Conservation (phyloP, 2,329 filamentous ascomycete species). For the Exophiala sideris region DNA sequence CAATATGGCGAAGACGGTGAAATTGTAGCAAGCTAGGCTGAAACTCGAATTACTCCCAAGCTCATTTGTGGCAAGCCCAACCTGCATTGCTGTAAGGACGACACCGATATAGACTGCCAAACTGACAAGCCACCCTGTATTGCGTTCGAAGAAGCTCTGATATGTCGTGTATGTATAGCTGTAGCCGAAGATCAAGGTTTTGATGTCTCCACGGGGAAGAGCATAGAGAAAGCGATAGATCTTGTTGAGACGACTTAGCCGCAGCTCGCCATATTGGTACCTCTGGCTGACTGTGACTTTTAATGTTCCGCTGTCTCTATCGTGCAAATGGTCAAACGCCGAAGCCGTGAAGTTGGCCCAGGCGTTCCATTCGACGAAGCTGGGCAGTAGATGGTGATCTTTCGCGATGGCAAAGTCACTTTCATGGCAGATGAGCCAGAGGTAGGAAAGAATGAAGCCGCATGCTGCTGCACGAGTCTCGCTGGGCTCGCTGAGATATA, state of each 20-base stretch:
- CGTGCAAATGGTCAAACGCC: conserved; percentile 9
- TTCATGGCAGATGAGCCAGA: conserved; percentile 38
- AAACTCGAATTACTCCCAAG: conserved; percentile 36
- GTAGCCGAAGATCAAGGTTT: not conserved
- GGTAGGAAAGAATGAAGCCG: conserved; percentile 43
- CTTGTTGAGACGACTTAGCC: conserved; percentile 43
- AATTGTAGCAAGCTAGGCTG: conserved; percentile 45
- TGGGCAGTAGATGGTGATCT: conserved; percentile 34
- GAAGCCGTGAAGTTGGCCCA: conserved; percentile 38
- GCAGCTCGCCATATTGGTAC: conserved; percentile 45
- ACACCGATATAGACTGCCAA: conserved; percentile 31
- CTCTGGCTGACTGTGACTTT: conserved; percentile 24
- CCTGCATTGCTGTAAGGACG: conserved; percentile 34
- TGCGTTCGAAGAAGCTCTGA: conserved; percentile 20
- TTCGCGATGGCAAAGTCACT: conserved; percentile 39
- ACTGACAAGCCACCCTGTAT: conserved; percentile 28
- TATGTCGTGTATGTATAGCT: conserved; percentile 11
- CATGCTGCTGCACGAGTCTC: conserved; percentile 38
- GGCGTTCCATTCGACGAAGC: conserved; percentile 35
- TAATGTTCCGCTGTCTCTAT: conserved; percentile 30
- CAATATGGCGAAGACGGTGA: conserved; percentile 50
- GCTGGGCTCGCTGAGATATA: not conserved
- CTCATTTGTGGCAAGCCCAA: conserved; percentile 30
- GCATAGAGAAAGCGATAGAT: conserved; percentile 26
- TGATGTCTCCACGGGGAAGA: not conserved